Percentiles rank a stretch among this genome's conserved stretches.
Conservation (phyloP, 2,329 filamentous ascomycete species). For the Aspergillus ochraceoroseus region DNA sequence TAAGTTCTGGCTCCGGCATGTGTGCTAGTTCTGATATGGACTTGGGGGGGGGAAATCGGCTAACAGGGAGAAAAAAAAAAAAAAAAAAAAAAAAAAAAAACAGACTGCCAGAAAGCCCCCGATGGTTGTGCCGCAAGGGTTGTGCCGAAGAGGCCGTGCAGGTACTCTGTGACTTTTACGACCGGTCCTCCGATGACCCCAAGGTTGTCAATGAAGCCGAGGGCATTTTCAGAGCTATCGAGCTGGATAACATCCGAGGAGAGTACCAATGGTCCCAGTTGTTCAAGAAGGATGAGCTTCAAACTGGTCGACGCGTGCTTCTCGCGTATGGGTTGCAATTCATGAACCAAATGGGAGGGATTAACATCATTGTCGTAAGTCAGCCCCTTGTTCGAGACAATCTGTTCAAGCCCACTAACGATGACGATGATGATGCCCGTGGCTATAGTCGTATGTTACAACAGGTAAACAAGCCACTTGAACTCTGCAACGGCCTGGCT, state of each 20-base stretch:
- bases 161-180: conserved; percentile 30
- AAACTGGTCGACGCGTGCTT: conserved; percentile 44
- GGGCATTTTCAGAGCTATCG: conserved; percentile 44
- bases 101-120: conserved; percentile 39
- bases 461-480: conserved; percentile 20
- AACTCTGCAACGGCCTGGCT: not conserved
- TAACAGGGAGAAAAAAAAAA: not conserved
- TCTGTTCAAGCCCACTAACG: not conserved
- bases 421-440: too few relatives aligned
- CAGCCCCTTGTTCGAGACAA: not conserved
- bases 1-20: conserved; percentile 14
- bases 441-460: conserved; percentile 25
- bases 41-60: too few relatives aligned
- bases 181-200: conserved; percentile 20
- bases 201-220: conserved; percentile 31
- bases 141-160: conserved; percentile 30
- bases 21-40: too few relatives aligned
- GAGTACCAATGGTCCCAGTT: conserved; percentile 41
- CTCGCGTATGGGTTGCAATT: conserved; percentile 48
- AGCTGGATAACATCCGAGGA: conserved; percentile 36
- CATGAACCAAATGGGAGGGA: conserved; percentile 50
- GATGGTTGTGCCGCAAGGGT: conserved; percentile 45
- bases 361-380: conserved; percentile 46
- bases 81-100: not conserved
- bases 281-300: conserved; percentile 43